A percentile compares a stretch with the other conserved stretches of the same genome.
These are phyloP conservation scores for Coniophora puteana DNA, from an alignment of 1,284 basidiomycete species.

Conservation along the genomic window DNA sequence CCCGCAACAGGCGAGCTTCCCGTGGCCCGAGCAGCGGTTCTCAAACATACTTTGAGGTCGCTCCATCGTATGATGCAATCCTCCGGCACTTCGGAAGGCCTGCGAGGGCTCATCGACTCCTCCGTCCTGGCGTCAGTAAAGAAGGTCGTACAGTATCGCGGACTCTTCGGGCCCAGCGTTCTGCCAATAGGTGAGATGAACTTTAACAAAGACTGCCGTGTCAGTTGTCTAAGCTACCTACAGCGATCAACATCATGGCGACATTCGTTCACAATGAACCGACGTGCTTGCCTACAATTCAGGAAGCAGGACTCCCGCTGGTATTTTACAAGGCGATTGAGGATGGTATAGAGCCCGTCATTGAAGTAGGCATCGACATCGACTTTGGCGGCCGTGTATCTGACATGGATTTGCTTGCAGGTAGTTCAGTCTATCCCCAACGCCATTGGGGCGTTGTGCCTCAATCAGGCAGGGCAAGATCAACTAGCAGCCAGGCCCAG, in stretches of 20 bases:
- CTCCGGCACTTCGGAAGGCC: conserved; percentile 89
- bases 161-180: conserved; percentile 84
- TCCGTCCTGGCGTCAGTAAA: conserved; percentile 85
- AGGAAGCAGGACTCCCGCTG: conserved; percentile 90
- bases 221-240: conserved; percentile 7
- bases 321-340: conserved; percentile 87
- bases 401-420: conserved; percentile 33
- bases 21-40: conserved; percentile 63
- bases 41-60: conserved; percentile 92
- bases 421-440: conserved; percentile 92
- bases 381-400: conserved; percentile 3
- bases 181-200: conserved; percentile 66
- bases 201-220: neutral
- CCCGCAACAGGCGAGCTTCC: conserved; percentile 53
- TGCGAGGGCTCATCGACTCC: conserved; percentile 93
- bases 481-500: conserved; percentile 74
- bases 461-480: conserved; percentile 88
- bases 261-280: conserved; percentile 99
- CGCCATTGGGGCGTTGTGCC: conserved; percentile 94
- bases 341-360: conserved; percentile 79
- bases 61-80: conserved; percentile 97
- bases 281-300: conserved; percentile 88
- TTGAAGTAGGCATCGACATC: conserved; percentile 58
- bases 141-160: conserved; percentile 81
- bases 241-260: conserved; percentile 95